Conservation (phyloP, 129 eudicot genomes). For the Apium graveolens region DNA sequence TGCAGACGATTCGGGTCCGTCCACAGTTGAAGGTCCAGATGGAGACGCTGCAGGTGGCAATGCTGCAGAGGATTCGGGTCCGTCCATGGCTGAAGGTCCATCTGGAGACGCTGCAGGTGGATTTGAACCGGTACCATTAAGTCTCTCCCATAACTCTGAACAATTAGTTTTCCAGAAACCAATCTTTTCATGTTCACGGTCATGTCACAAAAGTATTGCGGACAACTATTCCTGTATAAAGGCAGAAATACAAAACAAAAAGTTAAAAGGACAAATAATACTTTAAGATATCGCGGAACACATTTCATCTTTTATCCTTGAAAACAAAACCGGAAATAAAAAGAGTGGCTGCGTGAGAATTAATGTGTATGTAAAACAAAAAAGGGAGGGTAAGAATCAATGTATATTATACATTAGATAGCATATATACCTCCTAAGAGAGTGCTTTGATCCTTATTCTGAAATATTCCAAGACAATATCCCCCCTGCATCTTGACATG, state of each 20-base stretch:
- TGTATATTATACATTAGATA: not conserved
- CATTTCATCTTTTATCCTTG: not conserved
- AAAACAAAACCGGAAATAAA: not conserved
- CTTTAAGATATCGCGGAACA: not conserved
- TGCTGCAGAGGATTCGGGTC: constrained; percentile 27
- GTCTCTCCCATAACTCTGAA: constrained; percentile 79
- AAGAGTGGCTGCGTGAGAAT: not conserved
- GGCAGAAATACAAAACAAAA: not conserved
- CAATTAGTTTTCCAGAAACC: constrained; percentile 99
- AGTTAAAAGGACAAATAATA: not conserved
- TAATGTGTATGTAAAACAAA: not conserved
- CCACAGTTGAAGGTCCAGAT: constrained; percentile 29
- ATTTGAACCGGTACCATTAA: constrained; percentile 37
- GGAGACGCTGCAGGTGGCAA: constrained; percentile 51
- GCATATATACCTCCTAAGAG: constrained; percentile 77
- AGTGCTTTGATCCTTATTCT: constrained; percentile 92
- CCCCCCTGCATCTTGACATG: constrained; percentile 83
- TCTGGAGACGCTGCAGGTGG: constrained; percentile 21
- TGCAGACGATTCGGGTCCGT: constrained; percentile 29
- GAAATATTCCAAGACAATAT: constrained; percentile 88
- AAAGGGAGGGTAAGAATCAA: not conserved
- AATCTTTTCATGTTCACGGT: constrained; percentile 78
- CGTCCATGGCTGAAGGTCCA: constrained; percentile 30
- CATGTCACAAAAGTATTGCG: constrained; percentile 91
- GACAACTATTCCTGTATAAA: constrained; percentile 66